Conservation (phyloP, 2,329 filamentous ascomycete genomes). For the Emmonsia crescens region DNA sequence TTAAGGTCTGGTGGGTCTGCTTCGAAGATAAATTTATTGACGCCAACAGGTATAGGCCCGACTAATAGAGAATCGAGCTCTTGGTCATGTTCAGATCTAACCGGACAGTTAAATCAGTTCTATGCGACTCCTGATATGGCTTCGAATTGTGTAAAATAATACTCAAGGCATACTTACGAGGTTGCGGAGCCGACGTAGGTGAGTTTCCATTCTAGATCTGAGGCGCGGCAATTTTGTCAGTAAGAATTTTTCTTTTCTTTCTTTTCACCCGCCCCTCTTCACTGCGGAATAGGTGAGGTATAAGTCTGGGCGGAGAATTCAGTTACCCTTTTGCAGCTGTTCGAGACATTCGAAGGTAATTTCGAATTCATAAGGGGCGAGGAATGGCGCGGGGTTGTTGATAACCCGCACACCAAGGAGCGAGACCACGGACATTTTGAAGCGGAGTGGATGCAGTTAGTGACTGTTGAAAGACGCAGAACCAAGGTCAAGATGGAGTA, state of each 20-base stretch:
- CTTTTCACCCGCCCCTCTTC: neutral
- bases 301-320: neutral
- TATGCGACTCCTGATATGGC: neutral
- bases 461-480: neutral
- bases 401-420: slow-evolving; percentile 89
- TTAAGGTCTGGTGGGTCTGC: slow-evolving; percentile 83
- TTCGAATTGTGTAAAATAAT: slow-evolving; percentile 6
- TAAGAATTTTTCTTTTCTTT: neutral
- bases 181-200: slow-evolving; percentile 98
- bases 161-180: slow-evolving; percentile 70
- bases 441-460: slow-evolving; percentile 8
- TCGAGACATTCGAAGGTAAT: slow-evolving; percentile 98
- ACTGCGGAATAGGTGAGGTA: neutral
- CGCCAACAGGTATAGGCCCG: slow-evolving; percentile 90
- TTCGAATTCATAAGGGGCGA: slow-evolving; percentile 88
- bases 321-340: slow-evolving; percentile 74
- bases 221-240: slow-evolving; percentile 14
- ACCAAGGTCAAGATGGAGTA: neutral
- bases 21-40: slow-evolving; percentile 98
- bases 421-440: slow-evolving; percentile 86
- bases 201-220: slow-evolving; percentile 98
- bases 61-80: slow-evolving; percentile 95
- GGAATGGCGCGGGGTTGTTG: slow-evolving; percentile 95
- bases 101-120: neutral
- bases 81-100: slow-evolving; percentile 89